Evolutionary conservation across 208 protist genomes (phyloP).

Genomic region (Leptomonas seymouri): DNA sequence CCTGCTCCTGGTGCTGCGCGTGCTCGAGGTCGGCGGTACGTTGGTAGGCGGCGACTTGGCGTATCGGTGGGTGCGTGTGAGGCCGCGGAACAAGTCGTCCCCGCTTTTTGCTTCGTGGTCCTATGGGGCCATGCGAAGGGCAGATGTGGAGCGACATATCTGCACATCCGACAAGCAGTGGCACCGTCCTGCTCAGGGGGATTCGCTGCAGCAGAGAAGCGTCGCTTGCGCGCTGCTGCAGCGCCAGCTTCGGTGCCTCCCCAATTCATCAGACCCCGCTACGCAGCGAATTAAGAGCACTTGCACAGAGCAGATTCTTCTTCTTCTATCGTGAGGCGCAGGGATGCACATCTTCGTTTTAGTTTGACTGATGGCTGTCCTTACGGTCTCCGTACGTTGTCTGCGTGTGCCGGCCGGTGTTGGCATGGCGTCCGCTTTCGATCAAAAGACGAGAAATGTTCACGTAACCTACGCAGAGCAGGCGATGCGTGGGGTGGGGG

Average conservation of each 20-base stretch:
- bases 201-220: constrained; percentile 27
- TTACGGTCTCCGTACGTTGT: too few relatives aligned
- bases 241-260: constrained; percentile 39
- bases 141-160: constrained; percentile 32
- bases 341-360: too few relatives aligned
- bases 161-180: constrained; percentile 32
- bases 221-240: constrained; percentile 49
- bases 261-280: background rate
- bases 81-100: constrained; percentile 13
- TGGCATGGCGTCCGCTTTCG: too few relatives aligned
- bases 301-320: constrained; percentile 55
- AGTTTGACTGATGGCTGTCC: too few relatives aligned
- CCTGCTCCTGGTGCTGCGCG: constrained; percentile 38
- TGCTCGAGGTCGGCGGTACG: constrained; percentile 29
- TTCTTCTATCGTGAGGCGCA: constrained; percentile 35
- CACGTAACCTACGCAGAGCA: too few relatives aligned
- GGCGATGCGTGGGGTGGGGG: too few relatives aligned
- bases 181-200: constrained; percentile 35
- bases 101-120: constrained; percentile 49
- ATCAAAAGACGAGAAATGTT: too few relatives aligned
- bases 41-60: constrained; percentile 46
- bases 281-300: constrained; percentile 16
- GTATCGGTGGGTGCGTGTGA: constrained; percentile 52
- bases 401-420: too few relatives aligned
- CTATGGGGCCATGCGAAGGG: constrained; percentile 30